Base-by-base conservation (phyloP, 768 basidiomycete genomes). In the Pleurotus tuber-regium region DNA sequence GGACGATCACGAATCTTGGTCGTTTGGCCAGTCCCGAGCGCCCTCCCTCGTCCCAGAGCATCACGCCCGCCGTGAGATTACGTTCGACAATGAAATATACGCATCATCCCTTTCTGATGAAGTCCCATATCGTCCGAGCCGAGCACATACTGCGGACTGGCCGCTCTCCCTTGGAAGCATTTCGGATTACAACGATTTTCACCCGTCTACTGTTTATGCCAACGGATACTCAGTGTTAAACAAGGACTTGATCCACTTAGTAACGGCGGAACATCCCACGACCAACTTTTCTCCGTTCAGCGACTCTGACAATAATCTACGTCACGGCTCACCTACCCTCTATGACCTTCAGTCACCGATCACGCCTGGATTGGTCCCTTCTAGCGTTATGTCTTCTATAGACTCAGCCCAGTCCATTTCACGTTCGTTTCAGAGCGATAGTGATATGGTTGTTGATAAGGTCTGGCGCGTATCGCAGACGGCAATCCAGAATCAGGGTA, bases 261-360 rank as follows among this genome's bases (percentile, higher is more conserved):
- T 59, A 25, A 57, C 59, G 26, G 33, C 59, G 33, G 53, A 61
- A 54, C 46, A 57, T 58, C 48, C 46, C 40, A 54, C 61, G 23
- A 63, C 61, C 21, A 68, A 67, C 2, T 84, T 86, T 62, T 76
- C 78, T 28, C 80, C 83, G 5, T 86, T 87, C 56, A 64, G 63
- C 41, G 82, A 82, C 52, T 50, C 63, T 35, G 73, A 75, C 33
- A 55, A 23, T 49, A 50, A 40, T 44, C 18, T n/a, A n/a, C n/a
- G n/a, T n/a, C n/a, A n/a, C 41, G 18, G 21, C 16, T 16, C 26
- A 24, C 18, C 19, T 18, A 42, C 10, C 16, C 21, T 25, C 24
- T 42, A 42, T 25, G 41, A 42, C 10, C 41, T 25, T 42, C 41
- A 42, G 18, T 42, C 21, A 24, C 73, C 75, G 10, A 67, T 65